Percentiles rank a stretch among this genome's conserved stretches.
Evolutionary conservation across 1,139 yeast genomes (phyloP).

Genomic region (Wickerhamomyces sp.): DNA sequence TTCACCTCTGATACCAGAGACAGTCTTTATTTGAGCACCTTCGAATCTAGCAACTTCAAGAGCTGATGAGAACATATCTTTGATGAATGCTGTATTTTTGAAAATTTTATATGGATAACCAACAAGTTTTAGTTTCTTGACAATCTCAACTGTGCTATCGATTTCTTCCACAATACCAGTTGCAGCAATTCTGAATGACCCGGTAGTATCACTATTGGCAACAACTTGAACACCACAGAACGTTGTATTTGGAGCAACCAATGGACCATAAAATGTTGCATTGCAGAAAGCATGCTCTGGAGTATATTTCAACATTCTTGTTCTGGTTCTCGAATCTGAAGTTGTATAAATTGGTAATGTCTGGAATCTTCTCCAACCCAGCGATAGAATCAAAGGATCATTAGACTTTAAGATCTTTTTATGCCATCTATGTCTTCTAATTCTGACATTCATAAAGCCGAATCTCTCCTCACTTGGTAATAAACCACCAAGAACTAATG

Average conservation of each 20-base stretch:
- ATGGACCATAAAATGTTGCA: constrained; percentile 95
- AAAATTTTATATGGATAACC: constrained; percentile 93
- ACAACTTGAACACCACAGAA: constrained; percentile 93
- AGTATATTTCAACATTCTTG: constrained; percentile 95
- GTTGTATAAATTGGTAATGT: constrained; percentile 95
- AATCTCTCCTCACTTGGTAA: constrained; percentile 87
- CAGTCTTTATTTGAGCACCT: constrained; percentile 95
- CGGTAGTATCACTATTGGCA: constrained; percentile 77
- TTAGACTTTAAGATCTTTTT: constrained; percentile 91
- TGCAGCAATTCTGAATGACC: constrained; percentile 94
- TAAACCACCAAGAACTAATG: constrained; percentile 87
- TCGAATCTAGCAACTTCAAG: constrained; percentile 97
- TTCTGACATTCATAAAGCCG: constrained; percentile 88
- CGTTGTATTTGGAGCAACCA: constrained; percentile 95
- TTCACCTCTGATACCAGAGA: constrained; percentile 96
- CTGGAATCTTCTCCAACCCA: constrained; percentile 99
- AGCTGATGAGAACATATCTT: constrained; percentile 90
- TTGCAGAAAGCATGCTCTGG: constrained; percentile 98
- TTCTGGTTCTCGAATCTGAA: constrained; percentile 94
- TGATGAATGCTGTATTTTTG: constrained; percentile 94
- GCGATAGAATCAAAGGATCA: constrained; percentile 88
- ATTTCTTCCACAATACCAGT: constrained; percentile 95
- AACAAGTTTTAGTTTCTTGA: constrained; percentile 89
- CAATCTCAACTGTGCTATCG: constrained; percentile 84
- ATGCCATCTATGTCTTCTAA: constrained; percentile 99